Evolutionary conservation across 208 protist genomes (phyloP).

Genomic region (Porcisia deanei): DNA sequence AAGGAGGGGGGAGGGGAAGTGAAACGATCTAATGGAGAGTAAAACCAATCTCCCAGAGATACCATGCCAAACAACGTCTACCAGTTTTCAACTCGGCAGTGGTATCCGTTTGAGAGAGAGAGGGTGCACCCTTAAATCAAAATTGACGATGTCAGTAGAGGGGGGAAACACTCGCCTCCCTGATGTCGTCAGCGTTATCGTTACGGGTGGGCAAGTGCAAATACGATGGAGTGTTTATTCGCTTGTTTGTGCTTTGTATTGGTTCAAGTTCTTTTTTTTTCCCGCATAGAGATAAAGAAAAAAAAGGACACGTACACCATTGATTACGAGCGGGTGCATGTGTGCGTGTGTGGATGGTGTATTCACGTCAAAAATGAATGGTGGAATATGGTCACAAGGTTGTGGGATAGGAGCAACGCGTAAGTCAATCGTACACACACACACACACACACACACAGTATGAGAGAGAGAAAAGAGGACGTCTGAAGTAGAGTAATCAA

Average conservation of each 20-base stretch:
- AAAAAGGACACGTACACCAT: not conserved
- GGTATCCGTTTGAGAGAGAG: not conserved
- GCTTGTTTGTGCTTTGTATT: not conserved
- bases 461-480: slow-evolving; percentile 11
- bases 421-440: not conserved
- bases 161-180: not conserved
- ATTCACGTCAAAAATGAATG: not conserved
- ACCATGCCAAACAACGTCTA: not conserved
- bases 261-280: not conserved
- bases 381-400: too few species aligned
- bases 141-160: not conserved
- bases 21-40: not conserved
- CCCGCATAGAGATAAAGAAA: not conserved
- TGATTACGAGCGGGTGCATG: not conserved
- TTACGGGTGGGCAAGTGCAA: not conserved
- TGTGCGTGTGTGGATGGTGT: not conserved
- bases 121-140: not conserved
- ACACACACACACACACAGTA: not conserved
- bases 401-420: not conserved
- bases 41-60: not conserved
- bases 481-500: slow-evolving; percentile 11
- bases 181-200: not conserved
- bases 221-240: not conserved
- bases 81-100: not conserved
- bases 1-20: not conserved